Percentiles rank a stretch among this genome's conserved stretches.
These are phyloP conservation scores for Mortierella sp. DNA, from an alignment of 371 early-diverging fungal genomes.

Conservation along the genomic window DNA sequence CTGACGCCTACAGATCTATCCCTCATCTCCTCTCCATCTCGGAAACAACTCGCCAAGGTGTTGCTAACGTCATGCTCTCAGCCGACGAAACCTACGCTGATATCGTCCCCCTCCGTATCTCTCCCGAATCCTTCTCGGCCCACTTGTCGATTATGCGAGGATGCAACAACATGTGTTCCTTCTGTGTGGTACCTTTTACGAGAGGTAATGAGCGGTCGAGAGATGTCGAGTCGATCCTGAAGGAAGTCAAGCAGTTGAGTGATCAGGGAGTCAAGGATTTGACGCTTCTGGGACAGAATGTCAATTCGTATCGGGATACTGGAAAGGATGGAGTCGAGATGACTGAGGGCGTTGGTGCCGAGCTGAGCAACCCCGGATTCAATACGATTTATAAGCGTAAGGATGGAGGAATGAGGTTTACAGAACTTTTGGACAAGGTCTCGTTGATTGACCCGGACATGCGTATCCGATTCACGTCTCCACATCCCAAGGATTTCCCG, in stretches of 20 bases:
- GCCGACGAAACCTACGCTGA: constrained; percentile 91
- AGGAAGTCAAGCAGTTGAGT: constrained; percentile 76
- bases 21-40: constrained; percentile 80
- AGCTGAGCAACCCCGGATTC: constrained; percentile 77
- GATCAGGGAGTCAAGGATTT: constrained; percentile 84
- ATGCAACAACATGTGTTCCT: constrained; percentile 90
- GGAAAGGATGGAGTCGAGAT: constrained; percentile 68
- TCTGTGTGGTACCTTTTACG: constrained; percentile 87
- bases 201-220: constrained; percentile 81
- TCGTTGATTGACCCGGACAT: constrained; percentile 82
- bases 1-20: constrained; percentile 84
- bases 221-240: constrained; percentile 79
- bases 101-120: constrained; percentile 81
- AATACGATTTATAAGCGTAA: constrained; percentile 84
- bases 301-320: constrained; percentile 85
- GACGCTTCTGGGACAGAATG: constrained; percentile 86
- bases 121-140: constrained; percentile 72
- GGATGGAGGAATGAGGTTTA: constrained; percentile 82
- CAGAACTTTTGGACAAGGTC: constrained; percentile 81
- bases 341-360: constrained; percentile 52
- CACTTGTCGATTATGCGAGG: constrained; percentile 87
- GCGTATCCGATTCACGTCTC: constrained; percentile 86
- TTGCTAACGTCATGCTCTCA: constrained; percentile 87
- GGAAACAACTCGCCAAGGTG: constrained; percentile 74
- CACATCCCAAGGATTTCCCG: constrained; percentile 90